These are phyloP conservation scores for Astraeus odoratus DNA, from an alignment of 768 basidiomycete species.

Conservation along the genomic window DNA sequence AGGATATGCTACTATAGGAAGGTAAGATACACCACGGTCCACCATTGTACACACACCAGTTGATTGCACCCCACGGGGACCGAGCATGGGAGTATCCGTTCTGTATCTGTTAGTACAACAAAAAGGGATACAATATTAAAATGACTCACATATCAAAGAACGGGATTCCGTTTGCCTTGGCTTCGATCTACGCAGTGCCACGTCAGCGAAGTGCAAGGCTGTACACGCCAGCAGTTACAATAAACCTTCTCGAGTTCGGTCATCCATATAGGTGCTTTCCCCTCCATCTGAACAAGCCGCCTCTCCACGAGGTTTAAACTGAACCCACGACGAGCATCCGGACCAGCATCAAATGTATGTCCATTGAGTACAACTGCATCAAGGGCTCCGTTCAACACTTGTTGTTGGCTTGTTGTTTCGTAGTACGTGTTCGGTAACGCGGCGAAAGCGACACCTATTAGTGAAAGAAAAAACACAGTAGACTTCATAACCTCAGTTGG, in stretches of 20 bases:
- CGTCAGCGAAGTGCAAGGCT: not conserved
- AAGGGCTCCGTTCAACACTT: not conserved
- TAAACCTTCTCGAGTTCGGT: constrained; percentile 84
- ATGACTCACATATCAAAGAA: constrained; percentile 79
- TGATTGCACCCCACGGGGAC: constrained; percentile 29
- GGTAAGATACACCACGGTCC: not conserved
- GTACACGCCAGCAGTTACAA: not conserved
- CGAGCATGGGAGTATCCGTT: constrained; percentile 68
- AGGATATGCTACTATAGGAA: constrained; percentile 43
- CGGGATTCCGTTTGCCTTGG: constrained; percentile 68
- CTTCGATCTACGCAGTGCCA: constrained; percentile 48
- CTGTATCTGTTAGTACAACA: constrained; percentile 30
- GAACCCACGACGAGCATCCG: constrained; percentile 39
- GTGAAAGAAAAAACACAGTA: not conserved
- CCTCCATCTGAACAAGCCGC: constrained; percentile 73
- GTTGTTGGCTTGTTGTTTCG: not conserved
- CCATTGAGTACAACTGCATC: constrained; percentile 23
- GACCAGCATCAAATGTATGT: constrained; percentile 17
- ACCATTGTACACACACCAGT: constrained; percentile 31
- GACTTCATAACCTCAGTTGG: not conserved
- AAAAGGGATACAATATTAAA: constrained; percentile 2
- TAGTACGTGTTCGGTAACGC: not conserved
- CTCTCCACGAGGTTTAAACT: constrained; percentile 63
- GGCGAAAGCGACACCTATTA: not conserved
- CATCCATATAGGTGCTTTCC: constrained; percentile 67